Evolutionary conservation across 176 grass and related monocot genomes (phyloP).

Genomic region (Melocanna baccifera): DNA sequence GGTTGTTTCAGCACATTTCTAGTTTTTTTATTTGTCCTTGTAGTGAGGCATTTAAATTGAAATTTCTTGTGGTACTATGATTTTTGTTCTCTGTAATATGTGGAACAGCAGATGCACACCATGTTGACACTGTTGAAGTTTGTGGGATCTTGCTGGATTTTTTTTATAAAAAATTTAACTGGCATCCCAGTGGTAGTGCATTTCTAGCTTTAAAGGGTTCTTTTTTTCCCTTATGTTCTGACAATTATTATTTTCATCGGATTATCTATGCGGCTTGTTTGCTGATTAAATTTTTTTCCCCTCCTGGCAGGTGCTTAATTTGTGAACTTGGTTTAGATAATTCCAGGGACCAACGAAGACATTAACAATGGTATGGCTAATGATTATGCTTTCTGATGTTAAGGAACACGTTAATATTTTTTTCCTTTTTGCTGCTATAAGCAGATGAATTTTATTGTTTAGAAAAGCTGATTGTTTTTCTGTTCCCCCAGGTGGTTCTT

Average conservation of each 20-base stretch:
- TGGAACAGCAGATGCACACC: background rate
- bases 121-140: background rate
- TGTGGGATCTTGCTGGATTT: background rate
- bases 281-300: constrained; percentile 4
- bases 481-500: constrained; percentile 63
- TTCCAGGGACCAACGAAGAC: background rate
- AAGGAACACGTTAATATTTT: background rate
- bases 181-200: background rate
- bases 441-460: background rate
- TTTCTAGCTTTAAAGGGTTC: background rate
- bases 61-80: background rate
- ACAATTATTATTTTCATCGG: background rate
- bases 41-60: background rate
- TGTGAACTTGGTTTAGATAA: background rate
- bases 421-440: background rate
- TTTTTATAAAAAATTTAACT: background rate
- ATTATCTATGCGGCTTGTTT: background rate
- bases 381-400: background rate
- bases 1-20: background rate
- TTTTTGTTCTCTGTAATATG: background rate
- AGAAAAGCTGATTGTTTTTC: background rate
- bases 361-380: constrained; percentile 35
- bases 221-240: background rate
- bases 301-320: constrained; percentile 1
- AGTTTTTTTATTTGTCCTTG: background rate